Conservation (phyloP, 371 early-diverging fungal species). For the Rhizopus stolonifer region DNA sequence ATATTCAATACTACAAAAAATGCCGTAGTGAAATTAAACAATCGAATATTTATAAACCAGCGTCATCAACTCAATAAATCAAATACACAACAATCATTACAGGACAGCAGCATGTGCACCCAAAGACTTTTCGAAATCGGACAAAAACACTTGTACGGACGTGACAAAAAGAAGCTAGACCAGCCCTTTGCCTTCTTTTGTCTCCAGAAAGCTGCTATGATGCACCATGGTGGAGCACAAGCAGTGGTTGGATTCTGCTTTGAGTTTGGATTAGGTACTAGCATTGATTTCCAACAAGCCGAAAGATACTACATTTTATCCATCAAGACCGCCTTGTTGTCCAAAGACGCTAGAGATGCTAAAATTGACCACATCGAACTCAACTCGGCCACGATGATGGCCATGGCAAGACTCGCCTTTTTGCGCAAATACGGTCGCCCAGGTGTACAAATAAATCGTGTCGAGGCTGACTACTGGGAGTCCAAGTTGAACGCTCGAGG, state of each 20-base stretch:
- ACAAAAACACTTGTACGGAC: slow-evolving; percentile 61
- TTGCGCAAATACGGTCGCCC: slow-evolving; percentile 81
- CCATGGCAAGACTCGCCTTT: slow-evolving; percentile 66
- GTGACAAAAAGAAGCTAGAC: slow-evolving; percentile 38
- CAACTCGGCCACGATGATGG: slow-evolving; percentile 43
- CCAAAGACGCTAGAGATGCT: not conserved
- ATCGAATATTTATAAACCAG: not conserved
- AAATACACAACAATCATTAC: not conserved
- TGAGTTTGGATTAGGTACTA: slow-evolving; percentile 80
- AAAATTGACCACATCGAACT: slow-evolving; percentile 22
- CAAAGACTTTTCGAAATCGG: slow-evolving; percentile 38
- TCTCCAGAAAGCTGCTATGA: slow-evolving; percentile 32
- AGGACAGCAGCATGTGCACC: not conserved
- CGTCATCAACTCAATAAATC: not conserved
- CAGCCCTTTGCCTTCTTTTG: slow-evolving; percentile 47
- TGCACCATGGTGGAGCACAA: slow-evolving; percentile 46
- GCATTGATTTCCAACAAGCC: slow-evolving; percentile 52
- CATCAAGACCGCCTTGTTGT: slow-evolving; percentile 3
- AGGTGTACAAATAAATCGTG: slow-evolving; percentile 66
- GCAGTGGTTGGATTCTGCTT: slow-evolving; percentile 67
- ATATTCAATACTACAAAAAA: not conserved
- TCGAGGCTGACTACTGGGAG: slow-evolving; percentile 70
- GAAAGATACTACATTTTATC: slow-evolving; percentile 58
- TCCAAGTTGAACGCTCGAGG: slow-evolving; percentile 24
- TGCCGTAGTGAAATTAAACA: not conserved